Evolutionary conservation across 2,329 filamentous ascomycete genomes (phyloP).

Genomic region (Aspergillus arachidicola): DNA sequence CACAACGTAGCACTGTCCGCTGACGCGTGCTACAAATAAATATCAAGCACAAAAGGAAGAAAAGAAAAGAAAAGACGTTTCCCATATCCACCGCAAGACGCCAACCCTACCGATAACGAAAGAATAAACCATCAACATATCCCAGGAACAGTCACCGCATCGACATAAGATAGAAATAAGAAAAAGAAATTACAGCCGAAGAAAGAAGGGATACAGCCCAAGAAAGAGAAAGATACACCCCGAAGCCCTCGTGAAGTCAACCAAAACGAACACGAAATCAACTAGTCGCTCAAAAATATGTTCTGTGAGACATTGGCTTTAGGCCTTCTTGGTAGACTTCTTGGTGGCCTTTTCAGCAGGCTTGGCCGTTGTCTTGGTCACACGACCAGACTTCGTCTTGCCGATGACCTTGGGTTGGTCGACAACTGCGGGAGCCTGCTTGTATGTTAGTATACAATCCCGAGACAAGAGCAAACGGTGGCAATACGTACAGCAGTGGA

Average conservation of each 20-base stretch:
- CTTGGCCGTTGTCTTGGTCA: constrained; percentile 67
- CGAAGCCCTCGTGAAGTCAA: constrained; percentile 19
- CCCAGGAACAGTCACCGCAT: constrained; percentile 26
- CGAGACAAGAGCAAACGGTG: neutral
- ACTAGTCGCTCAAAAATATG: constrained; percentile 23
- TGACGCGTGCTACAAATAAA: constrained; percentile 17
- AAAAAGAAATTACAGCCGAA: constrained; percentile 35
- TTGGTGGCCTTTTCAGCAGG: constrained; percentile 49
- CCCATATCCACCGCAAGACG: constrained; percentile 41
- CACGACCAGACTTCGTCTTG: constrained; percentile 85
- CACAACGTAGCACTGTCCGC: constrained; percentile 16
- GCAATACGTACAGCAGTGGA: constrained; percentile 42
- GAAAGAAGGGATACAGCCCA: constrained; percentile 32
- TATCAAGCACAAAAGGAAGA: constrained; percentile 18
- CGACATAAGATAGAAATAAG: constrained; percentile 21
- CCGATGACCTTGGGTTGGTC: constrained; percentile 70
- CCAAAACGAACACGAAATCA: constrained; percentile 20
- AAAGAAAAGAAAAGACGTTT: constrained; percentile 26
- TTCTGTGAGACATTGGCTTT: constrained; percentile 6
- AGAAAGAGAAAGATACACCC: constrained; percentile 13
- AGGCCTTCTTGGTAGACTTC: constrained; percentile 48
- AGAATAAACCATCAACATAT: constrained; percentile 25
- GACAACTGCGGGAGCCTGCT: constrained; percentile 65
- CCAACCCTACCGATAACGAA: constrained; percentile 35
- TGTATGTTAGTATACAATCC: constrained; percentile 23